Conservation (phyloP, 345 rosid species). For the Eucalyptus coolabah region DNA sequence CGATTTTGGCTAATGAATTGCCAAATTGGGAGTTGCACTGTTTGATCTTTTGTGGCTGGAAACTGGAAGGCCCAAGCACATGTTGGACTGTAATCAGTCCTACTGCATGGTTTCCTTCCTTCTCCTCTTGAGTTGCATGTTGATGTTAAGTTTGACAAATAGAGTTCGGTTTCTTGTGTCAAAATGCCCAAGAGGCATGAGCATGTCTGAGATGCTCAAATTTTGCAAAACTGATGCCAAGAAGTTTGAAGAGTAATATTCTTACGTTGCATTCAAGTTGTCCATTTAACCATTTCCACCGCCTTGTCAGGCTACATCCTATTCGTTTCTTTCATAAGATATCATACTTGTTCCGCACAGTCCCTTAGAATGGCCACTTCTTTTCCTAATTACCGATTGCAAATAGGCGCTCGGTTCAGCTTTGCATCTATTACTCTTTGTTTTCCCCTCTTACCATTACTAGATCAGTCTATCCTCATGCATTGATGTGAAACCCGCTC, state of each 20-base stretch:
- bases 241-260: background rate
- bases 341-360: background rate
- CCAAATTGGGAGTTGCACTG: background rate
- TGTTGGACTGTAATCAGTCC: background rate
- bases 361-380: background rate
- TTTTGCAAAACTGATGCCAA: background rate
- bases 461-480: background rate
- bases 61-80: background rate
- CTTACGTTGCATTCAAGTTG: background rate
- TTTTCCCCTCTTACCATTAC: background rate
- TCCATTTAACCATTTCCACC: background rate
- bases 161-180: background rate
- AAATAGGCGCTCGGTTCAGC: background rate
- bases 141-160: background rate
- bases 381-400: background rate
- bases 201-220: background rate
- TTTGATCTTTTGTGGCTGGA: background rate
- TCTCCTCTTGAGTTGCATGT: background rate
- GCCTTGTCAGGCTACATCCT: background rate
- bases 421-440: background rate
- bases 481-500: background rate
- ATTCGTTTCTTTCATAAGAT: background rate
- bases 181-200: background rate
- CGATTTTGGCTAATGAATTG: background rate
- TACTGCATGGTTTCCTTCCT: background rate